Percentiles rank a stretch among this genome's conserved stretches.
Evolutionary conservation across 177 flowering plant genomes (phyloP).

Genomic region (Vitis hybrid): DNA sequence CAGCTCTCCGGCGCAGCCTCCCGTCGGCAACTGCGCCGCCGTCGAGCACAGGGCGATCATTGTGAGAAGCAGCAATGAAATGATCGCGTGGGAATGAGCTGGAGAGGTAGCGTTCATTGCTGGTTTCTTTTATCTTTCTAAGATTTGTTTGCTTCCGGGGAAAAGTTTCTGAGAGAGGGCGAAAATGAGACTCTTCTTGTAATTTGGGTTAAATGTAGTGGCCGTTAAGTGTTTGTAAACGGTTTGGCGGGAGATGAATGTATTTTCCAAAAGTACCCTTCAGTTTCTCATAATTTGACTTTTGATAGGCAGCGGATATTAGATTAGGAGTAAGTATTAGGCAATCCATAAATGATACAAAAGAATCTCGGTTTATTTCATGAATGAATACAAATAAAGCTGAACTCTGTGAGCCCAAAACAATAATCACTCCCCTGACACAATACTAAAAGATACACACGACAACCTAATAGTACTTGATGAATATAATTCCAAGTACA

Average conservation of each 20-base stretch:
- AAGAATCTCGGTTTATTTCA: neutral
- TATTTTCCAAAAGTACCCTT: neutral
- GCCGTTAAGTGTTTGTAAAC: neutral
- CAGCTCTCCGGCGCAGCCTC: conserved; percentile 36
- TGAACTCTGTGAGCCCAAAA: neutral
- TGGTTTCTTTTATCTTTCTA: neutral
- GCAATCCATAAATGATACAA: neutral
- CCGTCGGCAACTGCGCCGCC: conserved; percentile 10
- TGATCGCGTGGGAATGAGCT: neutral
- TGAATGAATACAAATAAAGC: neutral
- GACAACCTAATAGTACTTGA: conserved; percentile 26
- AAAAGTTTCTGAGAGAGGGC: neutral
- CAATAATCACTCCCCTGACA: conserved; percentile 4
- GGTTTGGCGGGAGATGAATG: neutral
- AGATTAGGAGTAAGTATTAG: neutral
- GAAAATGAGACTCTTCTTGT: no score
- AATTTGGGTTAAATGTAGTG: neutral
- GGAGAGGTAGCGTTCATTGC: neutral
- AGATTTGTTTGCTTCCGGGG: neutral
- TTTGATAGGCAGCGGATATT: neutral
- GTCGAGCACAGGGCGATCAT: conserved; percentile 2
- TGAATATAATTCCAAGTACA: conserved; percentile 30
- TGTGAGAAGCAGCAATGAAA: neutral
- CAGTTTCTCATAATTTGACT: neutral
- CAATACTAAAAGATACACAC: no score